Percentiles rank a stretch among this genome's conserved stretches.
phyloP scores from a whole-genome alignment of 345 rosid genomes.

The Eucalyptus pumila region DNA sequence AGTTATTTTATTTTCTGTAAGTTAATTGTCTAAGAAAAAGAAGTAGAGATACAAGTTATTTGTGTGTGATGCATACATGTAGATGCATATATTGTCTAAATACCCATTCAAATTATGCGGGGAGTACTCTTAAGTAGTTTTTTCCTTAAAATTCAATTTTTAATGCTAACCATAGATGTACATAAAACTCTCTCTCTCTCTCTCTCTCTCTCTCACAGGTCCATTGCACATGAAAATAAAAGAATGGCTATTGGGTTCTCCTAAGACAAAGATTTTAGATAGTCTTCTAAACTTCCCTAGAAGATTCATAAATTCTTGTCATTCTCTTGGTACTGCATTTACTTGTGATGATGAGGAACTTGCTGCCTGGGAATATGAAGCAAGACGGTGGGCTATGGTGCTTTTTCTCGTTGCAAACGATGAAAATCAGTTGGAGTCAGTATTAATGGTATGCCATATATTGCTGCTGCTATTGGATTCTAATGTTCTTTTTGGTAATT shows the following conservation, averaged over 20 bases:
- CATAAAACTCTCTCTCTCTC: neutral
- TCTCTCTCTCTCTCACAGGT: neutral
- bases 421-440: slow-evolving; percentile 35
- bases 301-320: slow-evolving; percentile 18
- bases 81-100: neutral
- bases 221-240: slow-evolving; percentile 31
- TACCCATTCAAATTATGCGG: neutral
- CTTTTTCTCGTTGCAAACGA: slow-evolving; percentile 41
- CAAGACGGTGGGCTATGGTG: slow-evolving; percentile 73
- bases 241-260: slow-evolving; percentile 55
- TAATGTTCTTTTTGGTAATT: neutral
- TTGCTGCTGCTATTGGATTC: neutral
- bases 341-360: slow-evolving; percentile 78
- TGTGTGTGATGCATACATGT: neutral
- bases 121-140: neutral
- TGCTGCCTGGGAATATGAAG: slow-evolving; percentile 77
- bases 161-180: neutral
- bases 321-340: slow-evolving; percentile 8
- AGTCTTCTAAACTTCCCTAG: slow-evolving; percentile 50
- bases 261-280: slow-evolving; percentile 21
- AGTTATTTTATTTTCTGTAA: neutral
- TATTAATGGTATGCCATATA: slow-evolving; percentile 40
- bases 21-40: neutral
- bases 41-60: neutral
- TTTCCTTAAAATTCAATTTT: neutral